Base-by-base conservation (phyloP, 2,329 filamentous ascomycete genomes). In the Aureobasidium sp. region DNA sequence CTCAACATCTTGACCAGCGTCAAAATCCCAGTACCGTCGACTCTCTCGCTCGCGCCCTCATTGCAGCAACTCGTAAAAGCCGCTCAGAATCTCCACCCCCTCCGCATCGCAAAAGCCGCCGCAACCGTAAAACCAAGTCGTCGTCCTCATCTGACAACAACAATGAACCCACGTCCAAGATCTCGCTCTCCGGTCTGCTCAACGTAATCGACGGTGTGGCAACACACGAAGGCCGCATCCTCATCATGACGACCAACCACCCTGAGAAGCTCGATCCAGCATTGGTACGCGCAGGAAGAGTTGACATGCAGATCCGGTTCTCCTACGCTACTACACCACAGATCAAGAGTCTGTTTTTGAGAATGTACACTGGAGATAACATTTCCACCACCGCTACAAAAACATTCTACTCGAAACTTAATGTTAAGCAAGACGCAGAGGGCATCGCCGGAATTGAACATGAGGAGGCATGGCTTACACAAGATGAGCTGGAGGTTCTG, bases 121-220 rank as follows among this genome's bases (percentile, higher is more conserved):
- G 37, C 20, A 37, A 9, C 13, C 58, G 48, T n/a, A 52, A 52
- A 13, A 2, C 17, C 48, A 42, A 41, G 2, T 6, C 41, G 9
- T 17, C 36, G 2, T n/a, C 23, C 32, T 23, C 56, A 15, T 26
- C 53, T 10, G 10, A 39, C 55, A 48, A 70, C 68, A 29, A 61
- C 42, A 63, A 66, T 7, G 51, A 56, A 27, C 59, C 27, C 13
- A 23, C 27, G 27, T 56, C 34, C 15, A 74, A 81, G n/a, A 90
- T 94, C 48, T 89, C 88, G 0, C 80, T 94, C 2, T 90, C 88
- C 0, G 89, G 89, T 0, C 80, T 95, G 1, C 81, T 95, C 57
- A 95, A 95, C 73, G 87, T 88, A 63, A 90, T 95, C 44, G 90
- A 95, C 69, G 89, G 90, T 61, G 89, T 91, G 1, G 88, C 87